Conservation (phyloP, 257 asterid species). For the Knoxia roxburghii region DNA sequence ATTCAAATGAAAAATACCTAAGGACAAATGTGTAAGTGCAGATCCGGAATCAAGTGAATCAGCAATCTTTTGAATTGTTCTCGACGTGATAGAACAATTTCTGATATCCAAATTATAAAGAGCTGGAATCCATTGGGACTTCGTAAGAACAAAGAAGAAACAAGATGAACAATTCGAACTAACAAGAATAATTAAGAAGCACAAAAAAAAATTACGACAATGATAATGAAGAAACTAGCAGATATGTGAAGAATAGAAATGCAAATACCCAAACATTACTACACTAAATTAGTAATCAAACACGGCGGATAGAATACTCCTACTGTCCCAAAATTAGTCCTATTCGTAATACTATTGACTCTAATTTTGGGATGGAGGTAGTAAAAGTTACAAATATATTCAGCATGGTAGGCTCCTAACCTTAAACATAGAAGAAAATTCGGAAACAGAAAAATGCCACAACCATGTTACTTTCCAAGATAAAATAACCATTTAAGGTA, state of each 20-base stretch:
- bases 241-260: background rate
- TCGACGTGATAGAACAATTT: constrained; percentile 80
- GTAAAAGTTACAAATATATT: background rate
- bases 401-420: background rate
- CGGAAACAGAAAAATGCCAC: constrained; percentile 1
- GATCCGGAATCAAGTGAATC: constrained; percentile 74
- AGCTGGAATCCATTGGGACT: constrained; percentile 48
- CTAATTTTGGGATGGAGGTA: too few species aligned
- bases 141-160: constrained; percentile 15
- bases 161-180: constrained; percentile 1
- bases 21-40: constrained; percentile 58
- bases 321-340: too few species aligned
- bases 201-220: too few species aligned
- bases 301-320: too few species aligned
- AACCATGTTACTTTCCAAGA: background rate
- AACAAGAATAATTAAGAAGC: background rate
- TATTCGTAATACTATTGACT: too few species aligned
- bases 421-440: background rate
- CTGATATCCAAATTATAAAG: constrained; percentile 76
- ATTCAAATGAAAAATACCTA: constrained; percentile 44
- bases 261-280: background rate
- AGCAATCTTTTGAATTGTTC: constrained; percentile 79
- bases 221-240: constrained; percentile 2
- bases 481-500: too few species aligned
- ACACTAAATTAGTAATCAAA: too few species aligned